A percentile compares a stretch with the other conserved stretches of the same genome.
phyloP scores from a whole-genome alignment of 2,329 filamentous ascomycete genomes.

The Orbilia blumenaviensis region DNA sequence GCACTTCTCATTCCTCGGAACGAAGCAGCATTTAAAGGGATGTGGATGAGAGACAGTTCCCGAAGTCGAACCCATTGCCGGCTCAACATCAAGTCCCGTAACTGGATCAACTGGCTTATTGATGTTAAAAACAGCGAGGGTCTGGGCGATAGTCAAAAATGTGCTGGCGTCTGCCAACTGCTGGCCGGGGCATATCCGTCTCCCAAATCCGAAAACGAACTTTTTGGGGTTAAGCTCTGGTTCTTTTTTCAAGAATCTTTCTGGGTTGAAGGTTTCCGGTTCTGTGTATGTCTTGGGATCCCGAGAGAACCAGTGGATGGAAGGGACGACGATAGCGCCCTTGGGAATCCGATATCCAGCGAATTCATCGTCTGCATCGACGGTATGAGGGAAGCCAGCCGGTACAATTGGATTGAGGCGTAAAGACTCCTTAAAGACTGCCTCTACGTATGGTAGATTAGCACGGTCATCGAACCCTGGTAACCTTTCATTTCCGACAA shows the following conservation, averaged over 20 bases:
- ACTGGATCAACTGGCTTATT: constrained; percentile 30
- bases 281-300: constrained; percentile 60
- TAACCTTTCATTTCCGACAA: constrained; percentile 65
- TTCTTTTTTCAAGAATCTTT: constrained; percentile 52
- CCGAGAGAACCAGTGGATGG: constrained; percentile 66
- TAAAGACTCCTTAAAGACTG: constrained; percentile 68
- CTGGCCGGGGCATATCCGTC: constrained; percentile 67
- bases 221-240: constrained; percentile 58
- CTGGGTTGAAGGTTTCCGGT: constrained; percentile 56
- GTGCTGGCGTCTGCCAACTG: constrained; percentile 70
- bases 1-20: constrained; percentile 15
- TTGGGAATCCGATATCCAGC: constrained; percentile 65
- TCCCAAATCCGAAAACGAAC: constrained; percentile 65
- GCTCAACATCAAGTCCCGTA: constrained; percentile 29
- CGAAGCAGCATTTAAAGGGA: constrained; percentile 31
- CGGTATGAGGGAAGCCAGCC: constrained; percentile 64
- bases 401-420: constrained; percentile 66
- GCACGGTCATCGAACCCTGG: constrained; percentile 66
- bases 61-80: constrained; percentile 13
- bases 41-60: constrained; percentile 34
- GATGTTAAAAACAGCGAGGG: constrained; percentile 70
- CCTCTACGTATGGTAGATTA: constrained; percentile 66
- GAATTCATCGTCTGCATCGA: constrained; percentile 63
- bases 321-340: constrained; percentile 63
- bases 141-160: constrained; percentile 68